Conservation (phyloP, 305 asterid genomes). For the Fraxinus angustifolia region DNA sequence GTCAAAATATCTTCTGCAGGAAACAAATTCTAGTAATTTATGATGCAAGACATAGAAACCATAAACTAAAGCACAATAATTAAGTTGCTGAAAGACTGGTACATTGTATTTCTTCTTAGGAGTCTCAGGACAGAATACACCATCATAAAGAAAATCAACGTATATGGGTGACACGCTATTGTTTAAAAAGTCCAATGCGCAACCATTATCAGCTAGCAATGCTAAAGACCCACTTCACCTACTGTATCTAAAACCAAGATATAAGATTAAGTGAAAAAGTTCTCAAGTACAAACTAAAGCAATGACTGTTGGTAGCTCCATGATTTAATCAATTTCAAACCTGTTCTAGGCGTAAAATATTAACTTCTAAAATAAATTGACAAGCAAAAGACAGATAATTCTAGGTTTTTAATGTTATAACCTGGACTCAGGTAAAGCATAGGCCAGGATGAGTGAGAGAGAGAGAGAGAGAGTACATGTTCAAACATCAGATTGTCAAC, state of each 20-base stretch:
- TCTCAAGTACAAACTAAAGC: neutral
- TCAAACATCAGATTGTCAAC: neutral
- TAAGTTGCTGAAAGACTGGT: neutral
- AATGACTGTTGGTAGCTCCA: neutral
- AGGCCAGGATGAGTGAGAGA: neutral
- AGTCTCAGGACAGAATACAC: neutral
- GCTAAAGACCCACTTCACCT: neutral
- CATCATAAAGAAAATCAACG: neutral
- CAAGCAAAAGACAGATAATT: constrained; percentile 13
- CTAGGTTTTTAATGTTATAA: neutral
- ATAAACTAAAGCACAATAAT: constrained; percentile 9
- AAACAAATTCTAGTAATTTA: neutral
- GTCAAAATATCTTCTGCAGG: neutral
- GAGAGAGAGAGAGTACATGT: neutral
- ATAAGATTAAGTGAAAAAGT: neutral
- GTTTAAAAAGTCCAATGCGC: neutral
- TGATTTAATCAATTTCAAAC: neutral
- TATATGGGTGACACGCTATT: neutral
- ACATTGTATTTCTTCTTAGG: neutral
- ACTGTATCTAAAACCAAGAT: neutral
- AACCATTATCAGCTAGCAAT: constrained; percentile 3
- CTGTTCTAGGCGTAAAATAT: neutral
- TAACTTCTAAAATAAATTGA: neutral
- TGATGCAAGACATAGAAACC: constrained; percentile 1
- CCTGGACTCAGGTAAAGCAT: constrained; percentile 10